Evolutionary conservation across 225 moss, liverwort and hornwort genomes (phyloP), one percentile per base, ranked within the genome.

Genomic region (Rhytidiadelphus loreus): DNA sequence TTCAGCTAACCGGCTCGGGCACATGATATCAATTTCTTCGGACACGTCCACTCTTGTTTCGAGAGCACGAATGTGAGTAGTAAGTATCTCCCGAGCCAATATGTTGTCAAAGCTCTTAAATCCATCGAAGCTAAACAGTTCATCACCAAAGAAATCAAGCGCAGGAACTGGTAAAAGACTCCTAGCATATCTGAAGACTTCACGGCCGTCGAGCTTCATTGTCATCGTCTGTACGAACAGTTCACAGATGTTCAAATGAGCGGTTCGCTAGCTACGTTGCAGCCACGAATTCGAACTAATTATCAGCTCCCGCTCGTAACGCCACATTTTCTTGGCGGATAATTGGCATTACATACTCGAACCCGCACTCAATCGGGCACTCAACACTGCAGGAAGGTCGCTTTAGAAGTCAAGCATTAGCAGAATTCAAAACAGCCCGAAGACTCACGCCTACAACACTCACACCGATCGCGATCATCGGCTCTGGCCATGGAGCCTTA

Each of bases 151-250:
- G 91, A 66, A 58, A 60, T 83, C 73, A 77, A 92, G 39, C 59
- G 44, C 69, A 9, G 92, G 91, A 86, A 91, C 89, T 87, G 91
- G 92, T 71, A 92, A 65, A 48, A 86, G 48, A 83, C 88, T 83
- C 83, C 73, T 80, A 19, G 59, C 72, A 39, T 88, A 87, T 89
- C 88, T 90, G 57, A 85, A 88, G 25, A 84, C 90, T 83, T 90
- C 89, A 71, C 85, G 77, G 32, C 83, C 64, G 66, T 89, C 75
- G 24, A 43, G 80, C 83, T 76, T 91, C 94, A 94, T 94, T 76
- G 82, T 87, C 46, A 53, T 62, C 85, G 37, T 56, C 79, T 66
- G 28, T 60, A 79, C 39, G 32, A 80, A 35, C n/a, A 72, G 46
- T 33, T 73, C 68, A 44, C 53, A 86, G 75, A 44, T 26, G 41